Conservation (phyloP, 2,329 filamentous ascomycete genomes). For the Fusarium goolgardi region DNA sequence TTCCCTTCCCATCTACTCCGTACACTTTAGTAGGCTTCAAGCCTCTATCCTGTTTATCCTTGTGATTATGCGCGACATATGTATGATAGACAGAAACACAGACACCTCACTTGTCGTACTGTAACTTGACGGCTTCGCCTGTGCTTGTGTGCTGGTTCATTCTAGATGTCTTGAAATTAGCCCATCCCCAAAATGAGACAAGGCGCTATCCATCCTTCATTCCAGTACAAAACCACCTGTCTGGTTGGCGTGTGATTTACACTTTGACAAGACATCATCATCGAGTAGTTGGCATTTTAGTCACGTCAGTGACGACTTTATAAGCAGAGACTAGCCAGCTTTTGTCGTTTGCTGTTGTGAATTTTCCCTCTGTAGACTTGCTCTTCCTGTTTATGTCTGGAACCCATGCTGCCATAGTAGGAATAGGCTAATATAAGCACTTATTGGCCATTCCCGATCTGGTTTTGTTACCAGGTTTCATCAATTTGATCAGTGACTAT, state of each 20-base stretch:
- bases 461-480: constrained; percentile 16
- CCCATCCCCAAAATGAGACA: constrained; percentile 17
- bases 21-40: neutral
- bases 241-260: constrained; percentile 29
- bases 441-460: constrained; percentile 14
- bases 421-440: constrained; percentile 17
- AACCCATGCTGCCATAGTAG: constrained; percentile 6
- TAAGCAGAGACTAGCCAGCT: neutral
- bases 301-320: constrained; percentile 5
- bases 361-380: constrained; percentile 1
- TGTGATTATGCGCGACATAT: neutral
- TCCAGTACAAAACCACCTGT: constrained; percentile 30
- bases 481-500: constrained; percentile 16
- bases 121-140: constrained; percentile 3
- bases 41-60: neutral
- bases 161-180: constrained; percentile 12
- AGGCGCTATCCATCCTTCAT: constrained; percentile 27
- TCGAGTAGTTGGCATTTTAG: constrained; percentile 20
- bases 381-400: constrained; percentile 28
- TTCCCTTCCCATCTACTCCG: constrained; percentile 12
- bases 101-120: neutral
- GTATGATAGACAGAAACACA: neutral
- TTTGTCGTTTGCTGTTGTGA: neutral
- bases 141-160: constrained; percentile 13
- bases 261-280: constrained; percentile 17